Evolutionary conservation across 106 monocot species (phyloP), one percentile per base, ranked within the genome.

Genomic region (Vanilla planifolia): DNA sequence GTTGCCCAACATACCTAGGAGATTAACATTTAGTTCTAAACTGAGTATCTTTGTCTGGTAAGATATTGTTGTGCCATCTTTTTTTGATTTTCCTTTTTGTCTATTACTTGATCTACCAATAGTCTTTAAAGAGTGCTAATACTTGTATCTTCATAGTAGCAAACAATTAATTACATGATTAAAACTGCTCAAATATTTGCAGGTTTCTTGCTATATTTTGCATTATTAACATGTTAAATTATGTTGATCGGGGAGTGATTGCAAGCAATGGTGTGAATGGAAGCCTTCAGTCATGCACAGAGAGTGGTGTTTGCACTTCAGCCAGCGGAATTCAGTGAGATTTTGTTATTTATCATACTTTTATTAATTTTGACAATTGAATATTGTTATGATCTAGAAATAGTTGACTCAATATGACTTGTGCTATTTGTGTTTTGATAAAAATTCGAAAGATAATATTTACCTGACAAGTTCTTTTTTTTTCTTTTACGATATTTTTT

Each of bases 241-340:
- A 95, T 69, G 44, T 95, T 71, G 94, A 95, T 55, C 89, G 94
- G 32, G 94, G 94, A 36, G 76, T 62, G 61, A 95, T 95, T 65
- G 94, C 94, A 42, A 95, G 89, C 73, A 95, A 95, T 78, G 94
- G 94, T 66, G 94, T 95, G 8, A 95, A 95, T 69, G 94, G 94
- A 29, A 78, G 70, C 30, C 77, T 30, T n/a, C 55, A 23, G 45
- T 75, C 71, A 36, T 95, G 94, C 73, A 75, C 66, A 4, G 71
- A 80, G 21, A 76, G 71, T 75, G 89, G 89, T 2, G 71, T 67
- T 51, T 95, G 94, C 64, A 83, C 75, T 28, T 67, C 80, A 8
- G 94, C 86, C 25, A 83, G 80, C 58, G 94, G 94, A 77, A 95
- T 95, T 78, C 94, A 95, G 94, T 95, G 76, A 75, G 94, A 47